Evolutionary conservation across 164 flowering plant species (phyloP).

Genomic region (grape (Vitis vinifera)): DNA sequence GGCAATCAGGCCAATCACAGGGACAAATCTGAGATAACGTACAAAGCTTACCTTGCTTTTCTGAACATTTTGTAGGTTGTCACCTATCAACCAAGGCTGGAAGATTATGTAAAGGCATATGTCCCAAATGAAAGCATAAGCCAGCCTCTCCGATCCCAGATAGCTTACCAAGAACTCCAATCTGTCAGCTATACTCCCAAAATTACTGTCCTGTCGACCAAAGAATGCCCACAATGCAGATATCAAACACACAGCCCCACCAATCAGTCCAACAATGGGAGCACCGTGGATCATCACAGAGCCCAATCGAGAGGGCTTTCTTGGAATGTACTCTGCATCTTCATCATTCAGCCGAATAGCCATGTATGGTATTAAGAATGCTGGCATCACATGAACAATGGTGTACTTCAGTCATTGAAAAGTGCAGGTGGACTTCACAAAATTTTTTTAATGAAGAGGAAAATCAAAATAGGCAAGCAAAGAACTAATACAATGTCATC

Average conservation of each 20-base stretch:
- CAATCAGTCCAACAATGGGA: slow-evolving; percentile 64
- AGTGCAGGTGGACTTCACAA: not conserved
- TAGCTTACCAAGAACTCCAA: slow-evolving; percentile 67
- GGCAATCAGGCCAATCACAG: slow-evolving; percentile 73
- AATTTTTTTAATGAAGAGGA: not conserved
- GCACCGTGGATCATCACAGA: slow-evolving; percentile 71
- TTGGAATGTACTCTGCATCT: slow-evolving; percentile 28
- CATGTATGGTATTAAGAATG: slow-evolving; percentile 94
- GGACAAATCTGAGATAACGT: slow-evolving; percentile 66
- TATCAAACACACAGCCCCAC: slow-evolving; percentile 58
- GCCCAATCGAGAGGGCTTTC: slow-evolving; percentile 55
- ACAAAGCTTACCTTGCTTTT: slow-evolving; percentile 45
- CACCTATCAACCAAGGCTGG: slow-evolving; percentile 96
- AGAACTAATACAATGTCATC: not conserved
- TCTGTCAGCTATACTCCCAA: slow-evolving; percentile 62
- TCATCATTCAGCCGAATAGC: slow-evolving; percentile 80
- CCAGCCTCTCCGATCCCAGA: slow-evolving; percentile 81
- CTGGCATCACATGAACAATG: slow-evolving; percentile 39
- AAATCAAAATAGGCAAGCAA: not conserved
- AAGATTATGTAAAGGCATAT: slow-evolving; percentile 70
- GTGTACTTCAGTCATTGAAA: not conserved
- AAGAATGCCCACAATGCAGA: slow-evolving; percentile 71
- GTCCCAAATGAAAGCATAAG: slow-evolving; percentile 98
- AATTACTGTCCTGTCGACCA: slow-evolving; percentile 74
- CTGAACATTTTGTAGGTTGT: slow-evolving; percentile 69